Evolutionary conservation across 441 rosid species (phyloP).

Genomic region (Hura crepitans): DNA sequence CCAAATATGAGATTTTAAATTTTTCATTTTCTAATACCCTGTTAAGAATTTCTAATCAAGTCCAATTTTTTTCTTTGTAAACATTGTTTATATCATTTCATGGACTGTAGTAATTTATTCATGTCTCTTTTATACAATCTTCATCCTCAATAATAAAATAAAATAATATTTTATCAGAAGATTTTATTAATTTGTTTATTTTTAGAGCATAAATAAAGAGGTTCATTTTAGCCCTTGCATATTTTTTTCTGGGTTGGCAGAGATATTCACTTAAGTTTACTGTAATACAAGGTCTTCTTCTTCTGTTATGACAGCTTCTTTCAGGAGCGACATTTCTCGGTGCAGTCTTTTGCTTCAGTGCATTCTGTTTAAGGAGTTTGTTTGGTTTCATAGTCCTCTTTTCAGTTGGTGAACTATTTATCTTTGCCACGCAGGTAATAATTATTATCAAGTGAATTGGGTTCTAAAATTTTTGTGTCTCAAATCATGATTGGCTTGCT

Average conservation of each 20-base stretch:
- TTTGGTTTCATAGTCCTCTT: constrained; percentile 76
- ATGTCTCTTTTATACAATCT: not conserved
- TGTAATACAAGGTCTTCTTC: not conserved
- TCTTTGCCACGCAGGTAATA: constrained; percentile 87
- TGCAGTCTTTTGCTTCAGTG: constrained; percentile 73
- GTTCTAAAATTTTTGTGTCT: not conserved
- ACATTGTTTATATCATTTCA: not conserved
- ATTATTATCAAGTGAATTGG: not conserved
- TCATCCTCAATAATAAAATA: not conserved
- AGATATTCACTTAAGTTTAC: not conserved
- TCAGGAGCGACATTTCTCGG: constrained; percentile 67
- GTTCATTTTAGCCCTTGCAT: too few relatives aligned
- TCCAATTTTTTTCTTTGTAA: not conserved
- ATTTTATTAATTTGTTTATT: not conserved
- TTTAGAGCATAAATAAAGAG: not conserved
- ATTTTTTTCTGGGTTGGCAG: not conserved
- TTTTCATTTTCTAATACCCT: not conserved
- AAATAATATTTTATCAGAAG: not conserved
- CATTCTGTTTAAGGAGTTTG: constrained; percentile 83
- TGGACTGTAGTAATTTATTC: not conserved
- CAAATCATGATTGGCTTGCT: not conserved
- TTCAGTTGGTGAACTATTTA: constrained; percentile 74
- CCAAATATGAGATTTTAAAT: constrained; percentile 2
- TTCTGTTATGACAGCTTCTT: constrained; percentile 60
- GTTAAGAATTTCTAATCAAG: not conserved